Percentiles rank a stretch among this genome's conserved stretches.
These are phyloP conservation scores for Laetiporus sulphureus DNA, from an alignment of 1,284 basidiomycete species.

Conservation along the genomic window DNA sequence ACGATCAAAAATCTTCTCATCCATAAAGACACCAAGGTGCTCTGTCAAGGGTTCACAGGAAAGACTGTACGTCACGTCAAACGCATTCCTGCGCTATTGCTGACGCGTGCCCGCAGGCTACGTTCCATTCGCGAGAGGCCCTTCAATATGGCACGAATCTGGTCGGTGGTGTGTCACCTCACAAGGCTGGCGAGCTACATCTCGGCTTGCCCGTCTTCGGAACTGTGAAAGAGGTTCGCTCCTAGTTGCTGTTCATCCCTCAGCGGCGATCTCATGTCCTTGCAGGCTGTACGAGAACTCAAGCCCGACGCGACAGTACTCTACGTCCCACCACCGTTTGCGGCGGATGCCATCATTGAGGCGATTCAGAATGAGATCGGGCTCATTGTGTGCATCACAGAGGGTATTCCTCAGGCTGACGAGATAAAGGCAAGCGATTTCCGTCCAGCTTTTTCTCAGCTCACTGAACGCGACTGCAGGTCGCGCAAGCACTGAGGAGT, in stretches of 20 bases:
- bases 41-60: conserved; percentile 93
- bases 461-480: conserved; percentile 34
- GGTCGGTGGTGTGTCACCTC: conserved; percentile 97
- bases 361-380: conserved; percentile 97
- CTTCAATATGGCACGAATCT: conserved; percentile 94
- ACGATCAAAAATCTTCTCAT: conserved; percentile 91
- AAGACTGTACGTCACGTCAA: conserved; percentile 71
- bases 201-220: conserved; percentile 95
- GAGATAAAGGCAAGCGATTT: conserved; percentile 67
- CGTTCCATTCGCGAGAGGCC: conserved; percentile 96
- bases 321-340: conserved; percentile 91
- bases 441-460: conserved; percentile 6
- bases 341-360: conserved; percentile 94
- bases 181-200: conserved; percentile 95
- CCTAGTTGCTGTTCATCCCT: background rate
- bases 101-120: conserved; percentile 56
- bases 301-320: conserved; percentile 90
- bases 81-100: background rate
- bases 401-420: conserved; percentile 94
- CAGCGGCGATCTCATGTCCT: background rate
- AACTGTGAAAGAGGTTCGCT: conserved; percentile 78
- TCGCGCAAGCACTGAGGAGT: conserved; percentile 89
- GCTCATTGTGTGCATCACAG: conserved; percentile 94
- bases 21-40: conserved; percentile 91
- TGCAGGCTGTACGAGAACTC: conserved; percentile 76